Evolutionary conservation across 2,329 filamentous ascomycete species (phyloP), one percentile per base, ranked within the genome.

Genomic region (Fusarium sp.): DNA sequence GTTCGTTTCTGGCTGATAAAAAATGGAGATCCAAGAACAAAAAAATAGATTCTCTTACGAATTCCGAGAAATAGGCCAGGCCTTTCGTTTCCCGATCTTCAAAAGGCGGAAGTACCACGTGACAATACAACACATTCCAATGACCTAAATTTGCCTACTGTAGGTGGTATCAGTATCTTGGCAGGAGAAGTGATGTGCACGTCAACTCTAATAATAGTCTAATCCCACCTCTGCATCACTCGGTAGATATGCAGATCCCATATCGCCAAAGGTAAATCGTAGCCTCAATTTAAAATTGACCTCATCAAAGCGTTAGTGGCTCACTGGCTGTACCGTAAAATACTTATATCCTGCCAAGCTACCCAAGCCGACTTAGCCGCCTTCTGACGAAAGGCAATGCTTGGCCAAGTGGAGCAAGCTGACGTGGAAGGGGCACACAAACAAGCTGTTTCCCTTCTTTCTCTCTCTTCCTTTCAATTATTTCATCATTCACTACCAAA

Each of bases 391-490:
- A 53, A 29, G 50, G 47, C 45, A 63, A 44, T 27, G 43, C 70
- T 74, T 74, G 68, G 72, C 72, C 70, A 68, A 72, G 72, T 74
- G 72, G 72, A 75, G 65, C 47, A 34, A 64, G 72, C 72, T 74
- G 71, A 74, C 72, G 72, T 66, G 72, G 59, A 65, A 59, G 47
- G 53, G 25, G 12, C 42, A 57, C 43, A 57, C 42, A 47, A 54
- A 30, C 34, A 8, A 45, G 34, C 34, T 38, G 38, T 52, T 43
- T 43, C 22, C 34, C 12, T 53, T 44, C 8, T 27, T 10, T 11
- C 8, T 18, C 24, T 20, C 25, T 25, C 14, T 43, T 25, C 16
- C 50, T 25, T 52, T n/a, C 24, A 40, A 34, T 34, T 30, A 34
- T 34, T 34, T 34, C 16, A 34, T 34, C 32, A 34, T 18, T 34